Conservation (phyloP, 768 basidiomycete genomes). For the Boletales sp. region DNA sequence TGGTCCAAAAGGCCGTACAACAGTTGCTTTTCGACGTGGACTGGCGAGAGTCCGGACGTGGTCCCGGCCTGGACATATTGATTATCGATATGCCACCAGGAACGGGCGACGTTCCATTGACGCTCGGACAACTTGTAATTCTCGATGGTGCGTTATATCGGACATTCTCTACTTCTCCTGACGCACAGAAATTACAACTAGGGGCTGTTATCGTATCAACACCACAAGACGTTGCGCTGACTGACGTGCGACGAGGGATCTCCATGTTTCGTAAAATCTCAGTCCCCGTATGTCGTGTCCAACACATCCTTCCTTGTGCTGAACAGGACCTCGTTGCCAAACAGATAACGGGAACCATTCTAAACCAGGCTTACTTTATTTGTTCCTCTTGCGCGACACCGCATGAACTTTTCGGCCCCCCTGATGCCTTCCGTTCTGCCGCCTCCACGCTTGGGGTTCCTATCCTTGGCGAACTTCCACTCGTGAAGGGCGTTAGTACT, state of each 20-base stretch:
- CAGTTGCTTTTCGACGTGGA: slow-evolving; percentile 96
- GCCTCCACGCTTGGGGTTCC: slow-evolving; percentile 55
- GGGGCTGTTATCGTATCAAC: slow-evolving; percentile 94
- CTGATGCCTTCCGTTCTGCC: slow-evolving; percentile 56
- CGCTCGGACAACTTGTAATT: slow-evolving; percentile 79
- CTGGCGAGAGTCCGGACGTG: slow-evolving; percentile 50
- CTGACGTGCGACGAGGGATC: slow-evolving; percentile 90
- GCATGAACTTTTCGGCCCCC: slow-evolving; percentile 69
- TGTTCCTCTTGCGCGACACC: slow-evolving; percentile 67
- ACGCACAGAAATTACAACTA: slow-evolving; percentile 26
- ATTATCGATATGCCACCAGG: slow-evolving; percentile 97
- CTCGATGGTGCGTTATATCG: slow-evolving; percentile 67
- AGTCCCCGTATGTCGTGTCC: slow-evolving; percentile 63
- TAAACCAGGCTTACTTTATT: slow-evolving; percentile 85
- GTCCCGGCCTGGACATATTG: slow-evolving; percentile 69
- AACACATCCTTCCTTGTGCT: background rate
- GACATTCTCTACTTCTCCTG: background rate
- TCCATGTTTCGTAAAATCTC: slow-evolving; percentile 87
- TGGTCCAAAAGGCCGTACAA: slow-evolving; percentile 98
- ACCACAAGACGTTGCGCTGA: slow-evolving; percentile 89
- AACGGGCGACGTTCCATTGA: slow-evolving; percentile 93
- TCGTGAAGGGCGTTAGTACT: slow-evolving; percentile 69
- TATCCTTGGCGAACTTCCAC: slow-evolving; percentile 77
- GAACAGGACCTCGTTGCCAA: background rate
- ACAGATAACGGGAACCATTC: slow-evolving; percentile 81